phyloP scores from a whole-genome alignment of 257 asterid species.

The Craterostigma plantagineum region DNA sequence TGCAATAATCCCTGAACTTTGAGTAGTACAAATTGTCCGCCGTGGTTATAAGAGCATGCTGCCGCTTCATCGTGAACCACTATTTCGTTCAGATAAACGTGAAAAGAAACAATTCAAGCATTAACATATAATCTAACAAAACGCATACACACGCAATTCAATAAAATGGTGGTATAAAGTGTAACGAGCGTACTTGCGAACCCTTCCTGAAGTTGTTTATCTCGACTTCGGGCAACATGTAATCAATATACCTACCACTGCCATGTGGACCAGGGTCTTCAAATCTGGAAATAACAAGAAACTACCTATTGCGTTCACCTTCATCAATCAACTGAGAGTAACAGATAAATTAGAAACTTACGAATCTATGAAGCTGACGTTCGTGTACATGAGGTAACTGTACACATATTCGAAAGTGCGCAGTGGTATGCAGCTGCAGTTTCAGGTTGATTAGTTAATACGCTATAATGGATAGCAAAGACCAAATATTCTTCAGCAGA shows the following conservation, averaged over 20 bases:
- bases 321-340: not conserved
- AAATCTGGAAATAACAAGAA: slow-evolving; percentile 41
- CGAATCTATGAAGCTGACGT: slow-evolving; percentile 86
- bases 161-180: slow-evolving; percentile 4
- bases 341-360: slow-evolving; percentile 17
- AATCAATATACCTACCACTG: slow-evolving; percentile 82
- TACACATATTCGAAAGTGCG: slow-evolving; percentile 70
- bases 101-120: not conserved
- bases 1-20: slow-evolving; percentile 84
- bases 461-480: too few species aligned
- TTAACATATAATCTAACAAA: not conserved
- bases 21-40: slow-evolving; percentile 82
- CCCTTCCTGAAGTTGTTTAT: slow-evolving; percentile 90
- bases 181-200: slow-evolving; percentile 54
- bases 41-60: slow-evolving; percentile 65
- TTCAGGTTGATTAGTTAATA: slow-evolving; percentile 10
- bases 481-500: slow-evolving; percentile 11
- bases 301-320: slow-evolving; percentile 4
- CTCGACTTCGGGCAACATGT: slow-evolving; percentile 96
- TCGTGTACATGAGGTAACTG: slow-evolving; percentile 92
- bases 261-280: slow-evolving; percentile 99
- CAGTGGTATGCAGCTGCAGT: slow-evolving; percentile 93
- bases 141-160: not conserved
- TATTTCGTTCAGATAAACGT: too few species aligned
- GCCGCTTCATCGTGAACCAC: slow-evolving; percentile 99